Evolutionary conservation across 805 yeast species (phyloP).

Genomic region (Lachancea quebecensis): DNA sequence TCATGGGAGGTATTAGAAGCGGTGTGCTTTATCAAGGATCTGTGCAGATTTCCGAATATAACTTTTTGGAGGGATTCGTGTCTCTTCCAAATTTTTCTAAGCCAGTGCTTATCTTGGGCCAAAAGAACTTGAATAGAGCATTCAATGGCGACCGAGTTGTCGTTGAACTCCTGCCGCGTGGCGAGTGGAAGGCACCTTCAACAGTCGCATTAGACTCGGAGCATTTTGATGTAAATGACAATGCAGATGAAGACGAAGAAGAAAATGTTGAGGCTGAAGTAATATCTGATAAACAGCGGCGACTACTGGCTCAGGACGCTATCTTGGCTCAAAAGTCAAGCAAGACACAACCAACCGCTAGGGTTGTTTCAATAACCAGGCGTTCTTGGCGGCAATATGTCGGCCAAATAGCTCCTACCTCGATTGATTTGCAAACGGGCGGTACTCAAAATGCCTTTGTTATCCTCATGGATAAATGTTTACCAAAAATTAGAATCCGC

Average conservation of each 20-base stretch:
- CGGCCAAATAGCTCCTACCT: slow-evolving; percentile 80
- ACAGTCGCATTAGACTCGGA: slow-evolving; percentile 73
- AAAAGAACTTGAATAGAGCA: slow-evolving; percentile 79
- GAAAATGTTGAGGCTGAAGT: slow-evolving; percentile 41
- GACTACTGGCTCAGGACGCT: slow-evolving; percentile 72
- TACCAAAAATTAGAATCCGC: slow-evolving; percentile 80
- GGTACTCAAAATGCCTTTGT: slow-evolving; percentile 77
- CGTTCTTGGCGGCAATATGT: slow-evolving; percentile 96
- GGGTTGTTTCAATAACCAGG: slow-evolving; percentile 78
- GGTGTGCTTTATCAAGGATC: slow-evolving; percentile 85
- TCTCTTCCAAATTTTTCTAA: slow-evolving; percentile 64
- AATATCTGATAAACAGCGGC: slow-evolving; percentile 39
- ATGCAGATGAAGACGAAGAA: slow-evolving; percentile 48
- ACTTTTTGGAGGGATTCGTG: slow-evolving; percentile 81
- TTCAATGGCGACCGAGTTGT: slow-evolving; percentile 90
- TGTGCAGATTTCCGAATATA: slow-evolving; percentile 74
- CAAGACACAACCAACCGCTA: slow-evolving; percentile 83
- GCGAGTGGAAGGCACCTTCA: slow-evolving; percentile 84
- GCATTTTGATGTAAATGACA: slow-evolving; percentile 49
- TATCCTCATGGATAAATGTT: slow-evolving; percentile 76
- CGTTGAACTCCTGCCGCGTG: slow-evolving; percentile 79
- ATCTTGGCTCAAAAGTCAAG: slow-evolving; percentile 45
- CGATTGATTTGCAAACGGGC: slow-evolving; percentile 53
- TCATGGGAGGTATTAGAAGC: slow-evolving; percentile 84
- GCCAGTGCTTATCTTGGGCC: slow-evolving; percentile 76